A percentile compares a stretch with the other conserved stretches of the same genome.
phyloP scores from a whole-genome alignment of 805 yeast species.

The Saccharomycopsis guyanensis region DNA sequence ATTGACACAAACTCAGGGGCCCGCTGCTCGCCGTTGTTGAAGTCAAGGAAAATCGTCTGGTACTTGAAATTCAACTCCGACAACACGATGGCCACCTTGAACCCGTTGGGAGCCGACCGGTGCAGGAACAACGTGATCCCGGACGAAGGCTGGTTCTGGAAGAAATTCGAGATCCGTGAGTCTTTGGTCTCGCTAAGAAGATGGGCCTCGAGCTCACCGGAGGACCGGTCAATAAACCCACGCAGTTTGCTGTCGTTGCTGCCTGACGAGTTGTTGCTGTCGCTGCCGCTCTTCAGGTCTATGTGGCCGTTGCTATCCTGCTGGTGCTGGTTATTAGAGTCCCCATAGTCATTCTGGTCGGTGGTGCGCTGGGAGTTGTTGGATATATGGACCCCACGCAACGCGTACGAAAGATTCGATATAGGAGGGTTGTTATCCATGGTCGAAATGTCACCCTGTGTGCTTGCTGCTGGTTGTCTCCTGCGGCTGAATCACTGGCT shows the following conservation, averaged over 20 bases:
- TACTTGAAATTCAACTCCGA: conserved; percentile 75
- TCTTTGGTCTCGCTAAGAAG: conserved; percentile 34
- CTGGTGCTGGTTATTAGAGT: conserved; percentile 13
- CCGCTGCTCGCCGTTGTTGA: conserved; percentile 82
- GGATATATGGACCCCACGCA: conserved; percentile 32
- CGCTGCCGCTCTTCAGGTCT: conserved; percentile 23
- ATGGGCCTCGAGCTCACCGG: conserved; percentile 27
- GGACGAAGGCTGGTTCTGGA: conserved; percentile 66
- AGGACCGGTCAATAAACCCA: conserved; percentile 12
- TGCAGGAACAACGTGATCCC: conserved; percentile 79
- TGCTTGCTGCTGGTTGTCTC: too few species aligned
- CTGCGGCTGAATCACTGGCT: too few species aligned
- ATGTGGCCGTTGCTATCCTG: conserved; percentile 21
- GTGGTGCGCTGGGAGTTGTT: conserved; percentile 7
- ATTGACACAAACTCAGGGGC: conserved; percentile 91
- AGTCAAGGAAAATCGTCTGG: conserved; percentile 78
- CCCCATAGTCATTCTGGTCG: conserved; percentile 3
- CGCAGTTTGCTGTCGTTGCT: conserved; percentile 17
- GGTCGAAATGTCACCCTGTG: too few species aligned
- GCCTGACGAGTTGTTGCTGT: conserved; percentile 24
- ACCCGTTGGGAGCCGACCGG: conserved; percentile 94
- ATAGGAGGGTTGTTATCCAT: conserved; percentile 24
- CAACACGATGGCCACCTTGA: conserved; percentile 86
- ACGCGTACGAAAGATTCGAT: conserved; percentile 36
- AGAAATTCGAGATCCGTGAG: conserved; percentile 61